Base-by-base conservation (phyloP, 202 grass and related monocot species). In the Elaeis oleifera region DNA sequence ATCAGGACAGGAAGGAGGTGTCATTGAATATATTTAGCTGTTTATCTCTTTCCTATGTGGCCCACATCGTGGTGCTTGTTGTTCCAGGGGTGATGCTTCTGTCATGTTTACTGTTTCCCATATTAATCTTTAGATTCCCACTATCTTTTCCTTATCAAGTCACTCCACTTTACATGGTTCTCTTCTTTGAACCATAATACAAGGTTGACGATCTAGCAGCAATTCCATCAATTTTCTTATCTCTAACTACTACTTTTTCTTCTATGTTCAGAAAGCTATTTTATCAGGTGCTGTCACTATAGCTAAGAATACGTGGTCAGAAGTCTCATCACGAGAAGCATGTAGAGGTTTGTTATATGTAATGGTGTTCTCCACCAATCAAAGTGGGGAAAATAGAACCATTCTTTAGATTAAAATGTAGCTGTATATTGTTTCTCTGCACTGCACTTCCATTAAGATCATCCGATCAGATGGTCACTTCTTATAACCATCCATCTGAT, bases 21-120 rank as follows among this genome's bases (percentile, higher is more conserved):
- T 74, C 58, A 87, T 71, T 76, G 73, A 81, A 78, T 79, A 63
- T 76, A 54, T 80, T 64, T 80, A 75, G 73, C 60, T 85, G 79
- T 76, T 78, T 78, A 67, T 85, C 79, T 60, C 57, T 72, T 79
- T 73, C 78, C 53, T 71, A 68, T 68, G 48, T 71, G 80, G 75
- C 61, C 76, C 72, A 64, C 32, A 72, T 67, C 60, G 62, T 49
- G 51, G 18, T 79, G 74, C 71, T 74, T 69, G 18, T 68, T 69
- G 54, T 74, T 60, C 58, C 74, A 82, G 50, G 71, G 64, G 70
- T 65, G 79, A 76, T 78, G 70, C 65, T 65, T 18, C 56, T 48
- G 44, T 82, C 64, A 64, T 71, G 72, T 85, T 78, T 71, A 26
- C 36, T 81, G 58, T 49, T 49, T 26, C 69, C 0, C 25, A 18